Evolutionary conservation across 345 rosid genomes (phyloP).

Genomic region (Corymbia maculata): DNA sequence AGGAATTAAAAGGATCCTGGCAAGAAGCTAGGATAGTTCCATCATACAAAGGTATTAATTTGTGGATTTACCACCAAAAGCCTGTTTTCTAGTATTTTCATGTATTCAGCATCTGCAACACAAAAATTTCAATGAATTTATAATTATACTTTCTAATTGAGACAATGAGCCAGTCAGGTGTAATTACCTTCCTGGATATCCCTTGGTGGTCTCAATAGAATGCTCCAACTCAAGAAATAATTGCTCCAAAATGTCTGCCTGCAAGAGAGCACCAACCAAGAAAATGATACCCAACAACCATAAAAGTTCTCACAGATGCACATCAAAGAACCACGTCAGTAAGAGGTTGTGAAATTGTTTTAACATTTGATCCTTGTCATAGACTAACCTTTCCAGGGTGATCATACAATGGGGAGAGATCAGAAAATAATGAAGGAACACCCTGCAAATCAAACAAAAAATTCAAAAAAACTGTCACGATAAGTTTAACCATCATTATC

Average conservation of each 20-base stretch:
- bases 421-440: constrained; percentile 95
- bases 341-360: neutral
- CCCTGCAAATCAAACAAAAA: constrained; percentile 39
- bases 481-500: neutral
- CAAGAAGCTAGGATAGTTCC: neutral
- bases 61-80: neutral
- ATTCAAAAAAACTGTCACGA: neutral
- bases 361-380: neutral
- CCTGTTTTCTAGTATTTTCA: neutral
- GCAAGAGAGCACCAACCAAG: constrained; percentile 6
- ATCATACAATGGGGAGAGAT: constrained; percentile 85
- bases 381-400: constrained; percentile 71
- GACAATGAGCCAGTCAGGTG: neutral
- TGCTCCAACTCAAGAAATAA: constrained; percentile 80
- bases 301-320: neutral
- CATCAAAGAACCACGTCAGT: neutral
- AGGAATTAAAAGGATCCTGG: neutral
- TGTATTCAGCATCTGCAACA: neutral
- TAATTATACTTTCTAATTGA: neutral
- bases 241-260: constrained; percentile 87
- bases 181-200: constrained; percentile 76
- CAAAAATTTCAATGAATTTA: neutral
- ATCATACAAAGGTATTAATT: neutral
- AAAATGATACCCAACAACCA: neutral
- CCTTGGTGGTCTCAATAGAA: constrained; percentile 53